Base-by-base conservation (phyloP, 352 stramenopile species). In the Saprolegnia parasitica region DNA sequence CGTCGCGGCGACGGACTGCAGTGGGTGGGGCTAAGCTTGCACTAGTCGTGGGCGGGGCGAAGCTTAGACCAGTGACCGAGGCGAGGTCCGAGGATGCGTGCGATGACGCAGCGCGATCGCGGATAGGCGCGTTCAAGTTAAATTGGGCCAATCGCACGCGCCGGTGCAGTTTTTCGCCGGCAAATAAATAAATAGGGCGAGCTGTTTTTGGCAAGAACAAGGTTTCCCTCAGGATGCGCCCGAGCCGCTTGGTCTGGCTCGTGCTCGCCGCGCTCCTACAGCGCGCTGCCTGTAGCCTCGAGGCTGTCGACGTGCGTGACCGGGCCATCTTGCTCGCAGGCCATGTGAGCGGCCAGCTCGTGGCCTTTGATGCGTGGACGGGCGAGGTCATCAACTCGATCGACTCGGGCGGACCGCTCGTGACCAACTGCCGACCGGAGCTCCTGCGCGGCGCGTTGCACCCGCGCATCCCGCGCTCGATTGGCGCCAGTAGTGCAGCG, bases 351-450 rank as follows among this genome's bases (percentile, higher is more conserved):
- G 86, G 86, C 9, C 81, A 82, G 47, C 81, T 94, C 63, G 90
- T 86, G 66, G 86, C 83, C 42, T 72, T 94, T 55, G 76, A 91
- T 58, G 86, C 86, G 65, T 94, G 86, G 86, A 89, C 84, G 4
- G 86, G 86, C 40, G 73, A 92, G 26, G 75, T 90, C 42, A 73
- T 92, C 49, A 92, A 85, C 83, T 88, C 79, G 29, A 91, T 94
- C 54, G 84, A 94, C 74, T 91, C 86, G 26, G 86, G 86, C 50
- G 84, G 86, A 71, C 81, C 86, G 29, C 91, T 94, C 80, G 83
- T 94, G 71, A 77, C 88, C 18, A 72, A 55, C 45, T 67, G 24
- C 11, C 73, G 40, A 49, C 18, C 47, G 32, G 72, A 74, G 2
- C 29, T 37, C 10, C 10, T 63, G 63, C 26, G 42, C 56, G 11